phyloP scores from a whole-genome alignment of 495 filamentous ascomycete genomes.

The Xylaria acuta region DNA sequence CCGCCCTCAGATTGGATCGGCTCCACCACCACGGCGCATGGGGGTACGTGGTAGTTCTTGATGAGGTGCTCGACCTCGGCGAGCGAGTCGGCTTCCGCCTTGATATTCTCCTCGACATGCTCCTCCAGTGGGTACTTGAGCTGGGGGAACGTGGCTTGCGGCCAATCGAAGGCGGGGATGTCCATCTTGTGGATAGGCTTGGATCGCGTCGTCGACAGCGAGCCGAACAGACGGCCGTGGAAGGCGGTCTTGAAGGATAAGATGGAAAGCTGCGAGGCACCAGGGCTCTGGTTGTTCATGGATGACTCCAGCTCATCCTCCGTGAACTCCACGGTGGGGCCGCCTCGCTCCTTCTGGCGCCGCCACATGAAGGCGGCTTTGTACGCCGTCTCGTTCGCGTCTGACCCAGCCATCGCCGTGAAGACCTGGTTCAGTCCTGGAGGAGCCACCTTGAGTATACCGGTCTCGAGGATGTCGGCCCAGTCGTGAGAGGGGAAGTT shows the following conservation, averaged over 20 bases:
- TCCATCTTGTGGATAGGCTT: conserved; percentile 99
- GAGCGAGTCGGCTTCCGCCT: conserved; percentile 84
- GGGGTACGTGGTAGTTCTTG: conserved; percentile 82
- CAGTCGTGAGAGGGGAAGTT: conserved; percentile 96
- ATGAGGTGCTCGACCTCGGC: conserved; percentile 89
- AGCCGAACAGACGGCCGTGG: conserved; percentile 95
- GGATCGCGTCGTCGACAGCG: conserved; percentile 89
- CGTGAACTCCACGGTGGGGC: conserved; percentile 80
- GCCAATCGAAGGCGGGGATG: conserved; percentile 98
- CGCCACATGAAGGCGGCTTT: conserved; percentile 99
- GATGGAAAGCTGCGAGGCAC: conserved; percentile 85
- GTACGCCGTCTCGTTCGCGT: conserved; percentile 99
- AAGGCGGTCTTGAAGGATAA: conserved; percentile 92
- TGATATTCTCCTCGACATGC: conserved; percentile 79
- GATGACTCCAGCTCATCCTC: conserved; percentile 75
- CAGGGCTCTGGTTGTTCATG: conserved; percentile 88
- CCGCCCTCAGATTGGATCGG: conserved; percentile 98
- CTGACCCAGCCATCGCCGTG: conserved; percentile 93
- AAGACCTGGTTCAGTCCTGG: conserved; percentile 95
- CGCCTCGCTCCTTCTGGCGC: conserved; percentile 86
- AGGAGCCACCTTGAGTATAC: conserved; percentile 86
- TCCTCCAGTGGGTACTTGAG: conserved; percentile 92
- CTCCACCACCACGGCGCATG: conserved; percentile 88
- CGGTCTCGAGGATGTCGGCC: conserved; percentile 83
- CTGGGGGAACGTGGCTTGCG: conserved; percentile 88